Evolutionary conservation across 805 yeast genomes (phyloP), one percentile per base, ranked within the genome.

Genomic region (Candida montana): DNA sequence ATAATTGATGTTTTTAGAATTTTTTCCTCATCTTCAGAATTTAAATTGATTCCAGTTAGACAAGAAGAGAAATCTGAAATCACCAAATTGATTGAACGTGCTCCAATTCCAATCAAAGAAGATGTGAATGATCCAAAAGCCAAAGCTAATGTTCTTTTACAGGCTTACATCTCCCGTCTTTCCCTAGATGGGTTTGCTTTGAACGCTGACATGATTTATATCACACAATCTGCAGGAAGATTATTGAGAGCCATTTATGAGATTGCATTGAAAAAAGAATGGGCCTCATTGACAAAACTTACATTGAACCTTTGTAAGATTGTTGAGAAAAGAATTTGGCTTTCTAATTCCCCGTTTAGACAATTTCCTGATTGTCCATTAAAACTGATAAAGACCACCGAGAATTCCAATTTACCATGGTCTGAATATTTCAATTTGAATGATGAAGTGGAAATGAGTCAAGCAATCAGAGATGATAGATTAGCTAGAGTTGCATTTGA

Each of bases 221-320:
- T 93, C 31, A 84, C 93, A 0, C 98, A 93, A 61, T 87, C 95
- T 31, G 97, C 96, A 1, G 91, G 95, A 3, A 74, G 99, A 56
- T 62, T 93, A 30, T 68, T 90, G 42, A 67, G 97, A 43, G 97
- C 98, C 0, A 74, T 95, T 48, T 79, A 75, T 58, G 96, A 91
- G 55, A 76, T 93, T 27, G 75, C 85, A 9, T 51, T 85, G 35
- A 68, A 72, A 40, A 84, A 81, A 49, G 72, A 74, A 10, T 89
- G 95, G 95, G 72, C 96, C 0, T 57, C 67, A 17, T 59, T 83
- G 12, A 68, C 95, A 0, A 74, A 72, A 49, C 45, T 63, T 2
- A 55, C 83, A 2, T 68, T 89, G 11, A 78, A 78, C 40, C 47
- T 91, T 10, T 82, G 91, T 57, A 84, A 86, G 49, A 80, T 85